These are phyloP conservation scores for Phlyctochytrium planicorne DNA, from an alignment of 192 early-diverging fungal genomes.

Conservation along the genomic window DNA sequence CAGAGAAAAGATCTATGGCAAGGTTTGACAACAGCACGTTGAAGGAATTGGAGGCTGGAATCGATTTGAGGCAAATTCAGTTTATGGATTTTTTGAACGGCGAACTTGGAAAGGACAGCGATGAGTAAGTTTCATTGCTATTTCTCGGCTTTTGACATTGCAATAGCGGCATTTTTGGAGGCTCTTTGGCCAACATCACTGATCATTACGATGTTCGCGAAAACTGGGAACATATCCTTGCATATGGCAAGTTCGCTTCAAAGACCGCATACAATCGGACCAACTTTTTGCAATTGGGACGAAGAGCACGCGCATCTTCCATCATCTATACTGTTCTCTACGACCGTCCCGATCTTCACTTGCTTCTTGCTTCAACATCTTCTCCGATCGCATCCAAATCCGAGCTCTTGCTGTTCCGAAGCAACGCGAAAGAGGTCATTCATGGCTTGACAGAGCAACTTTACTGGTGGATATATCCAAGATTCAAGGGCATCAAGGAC, in stretches of 20 bases:
- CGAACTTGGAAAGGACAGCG: not conserved
- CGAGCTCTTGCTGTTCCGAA: not conserved
- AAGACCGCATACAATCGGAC: slow-evolving; percentile 5
- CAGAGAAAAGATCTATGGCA: too few species aligned
- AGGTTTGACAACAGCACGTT: too few species aligned
- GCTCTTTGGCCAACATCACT: not conserved
- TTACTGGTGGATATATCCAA: slow-evolving; percentile 21
- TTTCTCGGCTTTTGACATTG: not conserved
- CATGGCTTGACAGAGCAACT: not conserved
- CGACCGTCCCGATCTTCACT: slow-evolving; percentile 15
- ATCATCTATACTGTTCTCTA: slow-evolving; percentile 9
- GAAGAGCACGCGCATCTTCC: slow-evolving; percentile 1
- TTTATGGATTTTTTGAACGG: slow-evolving; percentile 24
- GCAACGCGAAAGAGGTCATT: not conserved
- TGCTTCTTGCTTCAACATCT: not conserved
- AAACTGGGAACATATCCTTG: not conserved
- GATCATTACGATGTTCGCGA: not conserved
- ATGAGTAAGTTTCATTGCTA: too few species aligned
- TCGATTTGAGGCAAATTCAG: slow-evolving; percentile 1
- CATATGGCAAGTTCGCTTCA: not conserved
- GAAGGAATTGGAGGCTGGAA: slow-evolving; percentile 3
- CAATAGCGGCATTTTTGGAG: slow-evolving; percentile 19
- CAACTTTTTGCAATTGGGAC: slow-evolving; percentile 20
- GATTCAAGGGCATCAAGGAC: not conserved
- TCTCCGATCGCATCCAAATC: not conserved